A percentile compares a stretch with the other conserved stretches of the same genome.
These are phyloP conservation scores for Wallacemonas sp. DNA, from an alignment of 208 protist genomes.

Conservation along the genomic window DNA sequence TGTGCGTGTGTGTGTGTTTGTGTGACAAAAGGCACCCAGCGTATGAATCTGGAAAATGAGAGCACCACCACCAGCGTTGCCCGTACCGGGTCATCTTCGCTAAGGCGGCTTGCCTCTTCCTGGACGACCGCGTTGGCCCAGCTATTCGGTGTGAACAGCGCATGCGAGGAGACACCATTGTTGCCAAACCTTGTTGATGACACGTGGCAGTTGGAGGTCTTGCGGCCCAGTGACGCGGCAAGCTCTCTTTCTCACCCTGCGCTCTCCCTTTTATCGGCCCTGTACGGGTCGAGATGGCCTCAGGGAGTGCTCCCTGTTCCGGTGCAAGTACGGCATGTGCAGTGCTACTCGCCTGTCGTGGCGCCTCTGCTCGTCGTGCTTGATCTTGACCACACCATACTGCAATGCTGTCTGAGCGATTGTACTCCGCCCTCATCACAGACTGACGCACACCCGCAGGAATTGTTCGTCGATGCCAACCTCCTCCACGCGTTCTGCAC, in stretches of 20 bases:
- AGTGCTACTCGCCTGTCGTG: constrained; percentile 26
- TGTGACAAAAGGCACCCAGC: too few species aligned
- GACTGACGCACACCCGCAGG: constrained; percentile 1
- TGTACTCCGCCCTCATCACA: background rate
- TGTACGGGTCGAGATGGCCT: constrained; percentile 1
- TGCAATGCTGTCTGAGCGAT: constrained; percentile 27
- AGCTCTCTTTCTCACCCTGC: too few species aligned
- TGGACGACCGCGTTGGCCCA: too few species aligned
- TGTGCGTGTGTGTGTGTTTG: too few species aligned
- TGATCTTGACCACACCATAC: constrained; percentile 40
- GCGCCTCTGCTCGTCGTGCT: constrained; percentile 40
- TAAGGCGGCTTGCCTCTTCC: too few species aligned
- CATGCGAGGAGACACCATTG: too few species aligned
- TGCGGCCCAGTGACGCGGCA: too few species aligned
- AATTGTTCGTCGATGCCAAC: constrained; percentile 31
- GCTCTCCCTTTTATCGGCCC: background rate
- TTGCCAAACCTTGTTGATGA: too few species aligned
- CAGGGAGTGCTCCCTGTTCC: background rate
- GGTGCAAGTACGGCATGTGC: constrained; percentile 17
- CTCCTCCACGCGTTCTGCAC: constrained; percentile 33
- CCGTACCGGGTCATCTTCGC: too few species aligned
- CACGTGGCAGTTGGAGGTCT: too few species aligned
- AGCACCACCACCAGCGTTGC: background rate
- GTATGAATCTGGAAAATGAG: background rate
- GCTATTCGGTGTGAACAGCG: too few species aligned